These are phyloP conservation scores for Rhodocollybia butyracea DNA, from an alignment of 768 basidiomycete species.

Conservation along the genomic window DNA sequence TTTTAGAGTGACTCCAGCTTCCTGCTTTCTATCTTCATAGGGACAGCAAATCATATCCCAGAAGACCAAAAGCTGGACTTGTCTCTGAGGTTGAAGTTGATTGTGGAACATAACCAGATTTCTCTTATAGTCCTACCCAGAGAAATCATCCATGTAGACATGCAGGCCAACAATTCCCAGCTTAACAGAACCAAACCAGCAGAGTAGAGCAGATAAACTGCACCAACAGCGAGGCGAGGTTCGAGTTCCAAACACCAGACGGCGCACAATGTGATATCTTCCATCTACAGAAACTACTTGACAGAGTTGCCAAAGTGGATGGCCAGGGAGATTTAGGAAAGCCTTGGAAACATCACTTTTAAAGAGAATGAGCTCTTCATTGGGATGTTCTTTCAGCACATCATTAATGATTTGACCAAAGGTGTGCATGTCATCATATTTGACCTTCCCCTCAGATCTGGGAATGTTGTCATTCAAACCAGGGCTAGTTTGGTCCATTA, in stretches of 20 bases:
- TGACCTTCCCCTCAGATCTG: conserved; percentile 15
- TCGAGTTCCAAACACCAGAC: conserved; percentile 24
- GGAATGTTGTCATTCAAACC: conserved; percentile 19
- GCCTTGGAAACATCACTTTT: conserved; percentile 11
- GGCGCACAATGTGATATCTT: conserved; percentile 20
- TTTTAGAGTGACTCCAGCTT: conserved; percentile 18
- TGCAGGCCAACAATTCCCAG: conserved; percentile 13
- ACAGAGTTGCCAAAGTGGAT: conserved; percentile 30
- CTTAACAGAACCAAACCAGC: conserved; percentile 23
- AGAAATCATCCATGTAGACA: conserved; percentile 23
- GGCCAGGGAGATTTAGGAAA: conserved; percentile 27
- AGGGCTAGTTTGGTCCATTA: conserved; percentile 24
- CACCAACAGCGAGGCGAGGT: conserved; percentile 24
- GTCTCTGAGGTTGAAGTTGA: conserved; percentile 14
- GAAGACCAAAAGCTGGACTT: conserved; percentile 22
- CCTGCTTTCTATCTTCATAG: conserved; percentile 25
- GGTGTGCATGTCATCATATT: conserved; percentile 20
- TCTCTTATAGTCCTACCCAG: conserved; percentile 13
- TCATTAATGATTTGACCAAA: conserved; percentile 12
- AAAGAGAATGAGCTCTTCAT: background rate
- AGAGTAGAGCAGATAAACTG: conserved; percentile 22
- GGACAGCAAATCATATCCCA: conserved; percentile 24
- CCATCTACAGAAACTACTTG: conserved; percentile 27
- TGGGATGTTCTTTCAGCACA: background rate
- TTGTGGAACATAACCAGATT: conserved; percentile 15